Conservation (phyloP, 2,329 filamentous ascomycete genomes). For the Hypomyces rosellus region DNA sequence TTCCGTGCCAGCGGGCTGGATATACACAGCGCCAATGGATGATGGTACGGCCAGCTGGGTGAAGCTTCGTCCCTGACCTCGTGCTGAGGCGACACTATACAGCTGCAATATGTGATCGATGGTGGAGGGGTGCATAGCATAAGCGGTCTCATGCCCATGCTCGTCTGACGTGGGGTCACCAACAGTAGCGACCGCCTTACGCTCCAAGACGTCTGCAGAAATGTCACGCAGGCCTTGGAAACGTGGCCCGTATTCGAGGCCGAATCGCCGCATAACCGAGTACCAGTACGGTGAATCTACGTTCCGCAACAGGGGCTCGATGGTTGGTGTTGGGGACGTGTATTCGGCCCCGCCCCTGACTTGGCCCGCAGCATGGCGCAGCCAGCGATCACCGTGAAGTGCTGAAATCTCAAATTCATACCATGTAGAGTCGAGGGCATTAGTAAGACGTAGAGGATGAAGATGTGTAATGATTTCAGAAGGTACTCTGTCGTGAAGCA, state of each 20-base stretch:
- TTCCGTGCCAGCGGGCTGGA: neutral
- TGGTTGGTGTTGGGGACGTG: neutral
- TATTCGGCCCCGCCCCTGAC: neutral
- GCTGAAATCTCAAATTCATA: constrained; percentile 4
- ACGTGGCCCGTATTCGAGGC: constrained; percentile 5
- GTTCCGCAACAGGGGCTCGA: neutral
- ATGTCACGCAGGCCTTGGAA: constrained; percentile 5
- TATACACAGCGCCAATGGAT: neutral
- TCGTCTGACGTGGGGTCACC: neutral
- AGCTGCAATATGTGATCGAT: constrained; percentile 30
- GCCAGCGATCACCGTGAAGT: constrained; percentile 13
- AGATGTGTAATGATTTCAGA: constrained; percentile 12
- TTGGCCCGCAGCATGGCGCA: constrained; percentile 3
- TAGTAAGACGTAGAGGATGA: neutral
- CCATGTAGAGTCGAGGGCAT: constrained; percentile 1
- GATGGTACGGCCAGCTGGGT: neutral
- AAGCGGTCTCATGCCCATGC: constrained; percentile 1
- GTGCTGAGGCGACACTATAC: constrained; percentile 18
- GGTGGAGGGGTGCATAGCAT: constrained; percentile 31
- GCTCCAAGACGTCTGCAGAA: neutral
- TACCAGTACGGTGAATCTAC: constrained; percentile 5
- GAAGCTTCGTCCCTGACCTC: constrained; percentile 15
- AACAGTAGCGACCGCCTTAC: neutral
- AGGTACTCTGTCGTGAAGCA: constrained; percentile 13
- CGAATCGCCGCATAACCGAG: constrained; percentile 1